Evolutionary conservation across 2,329 filamentous ascomycete species (phyloP), one percentile per base, ranked within the genome.

Genomic region (Aspergillus spinulosporus): DNA sequence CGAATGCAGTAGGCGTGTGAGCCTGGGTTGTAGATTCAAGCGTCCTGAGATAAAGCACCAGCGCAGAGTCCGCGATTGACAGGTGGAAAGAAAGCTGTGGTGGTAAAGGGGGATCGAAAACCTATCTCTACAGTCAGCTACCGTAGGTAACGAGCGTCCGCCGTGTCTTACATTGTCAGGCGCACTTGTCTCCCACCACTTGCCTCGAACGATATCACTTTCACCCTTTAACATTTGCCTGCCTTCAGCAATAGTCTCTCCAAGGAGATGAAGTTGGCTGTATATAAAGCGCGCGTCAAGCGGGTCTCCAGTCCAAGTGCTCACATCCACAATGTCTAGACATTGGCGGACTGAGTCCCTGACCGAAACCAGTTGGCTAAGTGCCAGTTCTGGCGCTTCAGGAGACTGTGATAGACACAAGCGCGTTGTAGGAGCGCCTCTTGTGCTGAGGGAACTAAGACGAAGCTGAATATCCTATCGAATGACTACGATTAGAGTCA

Each of bases 261-360:
- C 79, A 60, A 84, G 72, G 62, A 86, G 75, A 54, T 79, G 76
- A 67, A 85, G 73, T 75, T 86, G 82, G 56, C 83, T 79, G 62
- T 77, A 79, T 66, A 85, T 81, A 70, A 84, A 83, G 65, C 77
- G 74, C 48, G 82, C 80, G 64, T 84, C 79, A 45, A 76, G 78
- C n/a, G 80, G 78, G 67, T 89, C 84, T 12, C 87, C 85, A 36
- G 88, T 88, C 78, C 86, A 88, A 29, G 88, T 82, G 44, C 88
- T 90, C 12, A 95, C 83, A 65, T 88, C 84, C 49, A 96, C 86
- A 46, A 96, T 85, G 72, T 95, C 90, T 60, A 97, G 84, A 56
- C 90, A 88, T 66, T 90, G 84, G 59, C 89, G 93, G 63, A 97
- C 87, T 40, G 92, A 80, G n/a, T 85, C 84, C 60, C 90, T 84